Evolutionary conservation across 495 filamentous ascomycete genomes (phyloP).

Genomic region (Penicillium herquei): DNA sequence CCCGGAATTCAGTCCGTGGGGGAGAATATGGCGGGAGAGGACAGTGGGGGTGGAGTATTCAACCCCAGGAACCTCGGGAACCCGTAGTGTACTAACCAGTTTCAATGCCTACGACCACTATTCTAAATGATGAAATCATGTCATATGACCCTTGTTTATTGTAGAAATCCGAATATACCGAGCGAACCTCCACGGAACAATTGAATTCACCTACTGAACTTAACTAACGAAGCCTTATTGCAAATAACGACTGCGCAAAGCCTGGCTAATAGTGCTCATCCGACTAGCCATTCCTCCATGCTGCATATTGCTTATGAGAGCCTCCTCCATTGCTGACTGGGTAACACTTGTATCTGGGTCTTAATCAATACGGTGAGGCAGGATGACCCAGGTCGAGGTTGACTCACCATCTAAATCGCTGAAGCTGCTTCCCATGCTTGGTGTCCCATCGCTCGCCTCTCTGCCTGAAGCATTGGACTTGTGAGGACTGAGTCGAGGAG

Average conservation of each 20-base stretch:
- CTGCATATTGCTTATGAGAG: slow-evolving; percentile 89
- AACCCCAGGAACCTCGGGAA: background rate
- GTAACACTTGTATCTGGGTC: slow-evolving; percentile 83
- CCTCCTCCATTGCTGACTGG: slow-evolving; percentile 90
- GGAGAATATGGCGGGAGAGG: background rate
- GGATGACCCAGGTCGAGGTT: background rate
- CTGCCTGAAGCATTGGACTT: slow-evolving; percentile 50
- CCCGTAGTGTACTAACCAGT: too few species aligned
- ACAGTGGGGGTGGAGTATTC: background rate
- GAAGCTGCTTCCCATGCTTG: slow-evolving; percentile 97
- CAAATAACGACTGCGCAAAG: slow-evolving; percentile 51
- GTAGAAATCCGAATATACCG: too few species aligned
- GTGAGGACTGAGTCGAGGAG: slow-evolving; percentile 56
- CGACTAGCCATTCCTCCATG: slow-evolving; percentile 78
- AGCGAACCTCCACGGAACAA: too few species aligned
- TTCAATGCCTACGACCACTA: too few species aligned
- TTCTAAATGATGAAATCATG: too few species aligned
- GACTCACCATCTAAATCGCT: slow-evolving; percentile 88
- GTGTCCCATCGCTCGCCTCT: slow-evolving; percentile 80
- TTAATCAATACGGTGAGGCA: background rate
- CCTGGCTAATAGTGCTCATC: slow-evolving; percentile 81
- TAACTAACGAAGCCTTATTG: slow-evolving; percentile 8
- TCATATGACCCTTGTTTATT: too few species aligned
- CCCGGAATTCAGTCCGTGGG: background rate
- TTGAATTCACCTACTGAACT: background rate